phyloP scores from a whole-genome alignment of 179 eudicot genomes.

The Beta lomatogona region DNA sequence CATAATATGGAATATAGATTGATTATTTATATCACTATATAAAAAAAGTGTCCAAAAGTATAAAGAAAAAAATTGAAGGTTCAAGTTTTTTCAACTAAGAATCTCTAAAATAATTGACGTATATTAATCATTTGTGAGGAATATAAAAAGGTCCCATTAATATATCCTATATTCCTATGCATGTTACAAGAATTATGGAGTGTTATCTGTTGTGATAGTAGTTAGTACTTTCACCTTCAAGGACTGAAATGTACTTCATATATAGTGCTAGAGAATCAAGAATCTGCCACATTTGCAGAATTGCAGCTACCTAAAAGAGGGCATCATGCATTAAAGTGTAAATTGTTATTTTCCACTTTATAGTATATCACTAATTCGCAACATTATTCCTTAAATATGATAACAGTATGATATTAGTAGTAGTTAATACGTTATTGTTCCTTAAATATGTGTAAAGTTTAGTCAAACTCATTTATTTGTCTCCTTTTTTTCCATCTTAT shows the following conservation, averaged over 20 bases:
- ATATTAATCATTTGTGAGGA: not conserved
- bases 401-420: not conserved
- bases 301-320: slow-evolving; percentile 7
- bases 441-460: not conserved
- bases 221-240: not conserved
- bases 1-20: no score
- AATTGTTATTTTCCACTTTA: not conserved
- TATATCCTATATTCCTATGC: not conserved
- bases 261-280: slow-evolving; percentile 15
- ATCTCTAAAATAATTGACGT: not conserved
- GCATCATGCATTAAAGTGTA: not conserved
- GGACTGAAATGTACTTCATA: not conserved
- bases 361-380: not conserved
- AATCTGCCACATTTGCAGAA: slow-evolving; percentile 1
- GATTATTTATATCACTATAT: no score
- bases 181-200: slow-evolving; percentile 3
- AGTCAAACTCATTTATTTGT: not conserved
- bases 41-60: no score
- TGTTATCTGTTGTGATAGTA: not conserved
- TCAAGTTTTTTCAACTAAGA: not conserved
- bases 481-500: not conserved
- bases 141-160: not conserved
- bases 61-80: not conserved
- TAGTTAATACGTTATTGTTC: not conserved
- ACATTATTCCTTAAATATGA: not conserved